Evolutionary conservation across 257 asterid genomes (phyloP).

Genomic region (Fraxinus excelsior): DNA sequence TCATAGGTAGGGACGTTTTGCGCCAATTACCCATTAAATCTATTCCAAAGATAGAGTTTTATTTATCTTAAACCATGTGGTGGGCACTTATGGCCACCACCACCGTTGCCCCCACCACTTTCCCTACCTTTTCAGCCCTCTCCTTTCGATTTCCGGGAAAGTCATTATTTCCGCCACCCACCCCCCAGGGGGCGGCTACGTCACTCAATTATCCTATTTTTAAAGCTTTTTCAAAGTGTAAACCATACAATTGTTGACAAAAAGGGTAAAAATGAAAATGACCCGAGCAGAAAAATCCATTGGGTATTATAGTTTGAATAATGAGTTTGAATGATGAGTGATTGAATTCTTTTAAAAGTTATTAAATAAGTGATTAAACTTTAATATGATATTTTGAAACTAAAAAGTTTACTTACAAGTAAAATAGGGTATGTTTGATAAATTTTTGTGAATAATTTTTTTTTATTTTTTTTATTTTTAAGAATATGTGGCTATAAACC

Average conservation of each 20-base stretch:
- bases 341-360: too few species aligned
- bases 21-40: too few species aligned
- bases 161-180: slow-evolving; percentile 16
- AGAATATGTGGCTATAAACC: too few species aligned
- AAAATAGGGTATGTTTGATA: too few species aligned
- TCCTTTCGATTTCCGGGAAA: slow-evolving; percentile 50
- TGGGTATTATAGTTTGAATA: background rate
- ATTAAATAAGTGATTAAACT: too few species aligned
- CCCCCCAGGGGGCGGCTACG: slow-evolving; percentile 24
- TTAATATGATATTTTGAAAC: too few species aligned
- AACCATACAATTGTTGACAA: background rate
- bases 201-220: background rate
- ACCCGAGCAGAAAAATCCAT: background rate
- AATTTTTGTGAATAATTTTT: too few species aligned
- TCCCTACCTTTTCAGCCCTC: slow-evolving; percentile 52
- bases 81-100: slow-evolving; percentile 39
- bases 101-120: slow-evolving; percentile 24
- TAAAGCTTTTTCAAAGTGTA: background rate
- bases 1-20: too few species aligned
- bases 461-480: too few species aligned
- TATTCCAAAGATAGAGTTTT: too few species aligned
- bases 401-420: too few species aligned
- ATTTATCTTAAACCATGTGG: slow-evolving; percentile 70
- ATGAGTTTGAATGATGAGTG: background rate
- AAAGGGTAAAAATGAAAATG: background rate